Base-by-base conservation (phyloP, 2,329 filamentous ascomycete genomes). In the Cladosporium phlei region DNA sequence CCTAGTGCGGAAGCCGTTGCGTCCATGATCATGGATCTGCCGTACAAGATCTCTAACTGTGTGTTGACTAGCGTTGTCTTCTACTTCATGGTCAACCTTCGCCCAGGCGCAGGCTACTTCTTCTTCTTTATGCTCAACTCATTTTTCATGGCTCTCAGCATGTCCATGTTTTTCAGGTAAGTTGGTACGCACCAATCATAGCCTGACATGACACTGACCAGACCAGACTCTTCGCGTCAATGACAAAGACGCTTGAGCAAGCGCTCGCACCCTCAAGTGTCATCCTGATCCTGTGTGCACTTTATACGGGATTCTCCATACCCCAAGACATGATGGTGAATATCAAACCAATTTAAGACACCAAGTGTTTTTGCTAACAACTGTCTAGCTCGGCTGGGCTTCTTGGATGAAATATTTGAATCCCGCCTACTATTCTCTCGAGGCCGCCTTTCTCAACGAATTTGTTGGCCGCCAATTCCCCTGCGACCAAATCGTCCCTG, bases 1-100 rank as follows among this genome's bases (percentile, higher is more conserved):
- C 87, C 88, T 0, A 87, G 83, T 9, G 84, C 87, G 11, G 88
- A 95, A 71, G 85, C 87, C n/a, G 74, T 86, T 47, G 79, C 85
- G 0, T 63, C 64, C 1, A 64, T 72, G 27, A 49, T 75, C 7
- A 61, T 64, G 8, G 72, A 75, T 40, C 55, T 75, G 48, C 72
- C 72, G 0, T 67, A 69, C 43, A 73, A 73, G 50, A 57, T 74
- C 12, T 19, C 43, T 1, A 69, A 69, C 20, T 59, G 60, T 17
- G 56, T 76, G 5, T 50, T 67, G 16, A 73, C 71, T 52, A 71
- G 69, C 32, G 55, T 73, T n/a, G 67, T 70, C 19, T 58, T 75
- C 11, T 76, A 76, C 52, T 75, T 76, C 54, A 74, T 75, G 71
- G 67, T 69, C 2, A 66, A 70, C 7, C 58, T 76, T 1, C 65